Conservation (phyloP, 2,329 filamentous ascomycete species). For the Trichoderma cornu-damae region DNA sequence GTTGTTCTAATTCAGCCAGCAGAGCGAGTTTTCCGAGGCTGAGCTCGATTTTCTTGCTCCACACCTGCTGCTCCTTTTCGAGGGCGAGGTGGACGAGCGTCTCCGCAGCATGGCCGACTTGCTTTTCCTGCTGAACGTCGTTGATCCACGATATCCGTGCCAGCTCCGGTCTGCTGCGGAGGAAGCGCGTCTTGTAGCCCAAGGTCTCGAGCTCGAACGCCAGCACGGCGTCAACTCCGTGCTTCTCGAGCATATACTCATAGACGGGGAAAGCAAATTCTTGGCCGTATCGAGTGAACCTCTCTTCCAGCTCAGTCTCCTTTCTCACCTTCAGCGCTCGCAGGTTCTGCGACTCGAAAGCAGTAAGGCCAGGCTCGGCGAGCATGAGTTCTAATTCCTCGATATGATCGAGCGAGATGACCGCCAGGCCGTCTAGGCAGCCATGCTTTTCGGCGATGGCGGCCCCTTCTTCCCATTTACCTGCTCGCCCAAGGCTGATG, state of each 20-base stretch:
- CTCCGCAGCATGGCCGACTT: slow-evolving; percentile 67
- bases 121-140: slow-evolving; percentile 70
- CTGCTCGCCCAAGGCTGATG: slow-evolving; percentile 48
- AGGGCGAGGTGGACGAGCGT: slow-evolving; percentile 67
- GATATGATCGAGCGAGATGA: slow-evolving; percentile 52
- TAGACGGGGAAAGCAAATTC: slow-evolving; percentile 74
- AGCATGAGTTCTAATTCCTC: slow-evolving; percentile 33
- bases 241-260: slow-evolving; percentile 64
- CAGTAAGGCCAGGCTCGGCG: slow-evolving; percentile 27
- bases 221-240: slow-evolving; percentile 63
- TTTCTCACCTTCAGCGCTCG: slow-evolving; percentile 37
- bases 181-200: slow-evolving; percentile 69
- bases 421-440: slow-evolving; percentile 51
- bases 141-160: slow-evolving; percentile 92
- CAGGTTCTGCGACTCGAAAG: slow-evolving; percentile 28
- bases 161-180: slow-evolving; percentile 65
- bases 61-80: slow-evolving; percentile 69
- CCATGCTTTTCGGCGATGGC: slow-evolving; percentile 54
- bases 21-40: slow-evolving; percentile 80
- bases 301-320: slow-evolving; percentile 43
- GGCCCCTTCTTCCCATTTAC: slow-evolving; percentile 55
- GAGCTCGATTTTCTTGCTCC: slow-evolving; percentile 90
- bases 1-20: slow-evolving; percentile 54
- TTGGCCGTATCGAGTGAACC: slow-evolving; percentile 60
- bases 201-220: slow-evolving; percentile 64